Base-by-base conservation (phyloP, 371 early-diverging fungal genomes). In the Zopfochytrium polystomum region DNA sequence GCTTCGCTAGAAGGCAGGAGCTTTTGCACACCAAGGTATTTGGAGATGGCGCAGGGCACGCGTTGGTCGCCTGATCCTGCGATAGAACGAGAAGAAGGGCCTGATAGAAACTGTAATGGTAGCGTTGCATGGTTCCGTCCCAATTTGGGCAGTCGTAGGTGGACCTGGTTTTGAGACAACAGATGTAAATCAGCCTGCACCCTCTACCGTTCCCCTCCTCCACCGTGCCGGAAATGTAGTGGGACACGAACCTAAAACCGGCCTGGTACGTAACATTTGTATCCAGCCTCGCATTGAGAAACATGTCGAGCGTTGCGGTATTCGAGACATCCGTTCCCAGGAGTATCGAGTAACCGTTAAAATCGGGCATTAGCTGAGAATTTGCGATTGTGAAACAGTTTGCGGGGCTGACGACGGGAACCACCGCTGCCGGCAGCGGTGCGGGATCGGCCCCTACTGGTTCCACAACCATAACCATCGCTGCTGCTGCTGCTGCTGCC, bases 121-220 rank as follows among this genome's bases (percentile, higher is more conserved):
- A 60, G 9, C 60, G 50, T 43, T 60, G 60, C 18, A 15, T 11
- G 27, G 1, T 27, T 9, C 60, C 60, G 35, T 50, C 26, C 52
- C 50, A 60, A n/a, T 22, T 42, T 9, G 50, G 42, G 32, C 60
- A 60, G 44, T 35, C 60, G 35, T 51, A 52, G 52, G 38, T 38
- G 5, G 33, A 13, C 31, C n/a, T n/a, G n/a, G n/a, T n/a, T n/a
- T n/a, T n/a, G n/a, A n/a, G n/a, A n/a, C n/a, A n/a, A n/a, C n/a
- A n/a, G n/a, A n/a, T n/a, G n/a, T n/a, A n/a, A n/a, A n/a, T n/a
- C n/a, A n/a, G n/a, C n/a, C n/a, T n/a, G n/a, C n/a, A n/a, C n/a
- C n/a, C n/a, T n/a, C n/a, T n/a, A n/a, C n/a, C n/a, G n/a, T n/a
- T n/a, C n/a, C n/a, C n/a, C n/a, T n/a, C n/a, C n/a, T n/a, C n/a